Evolutionary conservation across 345 rosid species (phyloP).

Genomic region (Euphorbia lathyris): DNA sequence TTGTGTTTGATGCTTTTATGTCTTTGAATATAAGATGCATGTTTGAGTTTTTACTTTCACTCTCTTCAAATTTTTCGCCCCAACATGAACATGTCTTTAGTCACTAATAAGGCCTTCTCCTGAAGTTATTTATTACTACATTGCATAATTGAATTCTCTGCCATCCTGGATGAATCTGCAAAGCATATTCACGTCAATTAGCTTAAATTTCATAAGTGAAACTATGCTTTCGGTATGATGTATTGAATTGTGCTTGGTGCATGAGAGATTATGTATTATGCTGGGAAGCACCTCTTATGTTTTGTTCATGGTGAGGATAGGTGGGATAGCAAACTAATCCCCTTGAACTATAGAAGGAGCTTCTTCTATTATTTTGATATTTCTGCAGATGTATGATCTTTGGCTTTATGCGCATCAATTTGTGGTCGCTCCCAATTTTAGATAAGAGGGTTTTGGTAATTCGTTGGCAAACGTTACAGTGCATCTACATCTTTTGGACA

Average conservation of each 20-base stretch:
- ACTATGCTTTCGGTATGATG: too few species aligned
- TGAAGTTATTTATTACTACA: background rate
- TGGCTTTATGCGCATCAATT: background rate
- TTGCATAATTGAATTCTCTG: background rate
- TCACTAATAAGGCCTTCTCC: background rate
- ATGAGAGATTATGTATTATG: background rate
- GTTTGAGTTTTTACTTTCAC: background rate
- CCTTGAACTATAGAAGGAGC: background rate
- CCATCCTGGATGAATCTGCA: background rate
- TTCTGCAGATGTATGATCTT: background rate
- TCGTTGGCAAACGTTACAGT: background rate
- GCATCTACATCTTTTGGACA: background rate
- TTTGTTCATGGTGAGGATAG: background rate
- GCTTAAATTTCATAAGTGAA: background rate
- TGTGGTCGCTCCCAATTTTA: too few species aligned
- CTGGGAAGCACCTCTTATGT: background rate
- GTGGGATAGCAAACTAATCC: background rate
- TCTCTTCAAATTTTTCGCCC: background rate
- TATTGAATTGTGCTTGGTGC: background rate
- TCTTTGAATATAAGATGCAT: background rate
- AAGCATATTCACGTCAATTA: background rate
- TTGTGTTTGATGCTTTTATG: too few species aligned
- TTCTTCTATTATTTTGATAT: background rate
- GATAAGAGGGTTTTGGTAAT: slow-evolving; percentile 1
- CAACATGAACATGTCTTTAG: background rate